phyloP scores from a whole-genome alignment of 108 stramenopile genomes.

The Skeletonema costatum region DNA sequence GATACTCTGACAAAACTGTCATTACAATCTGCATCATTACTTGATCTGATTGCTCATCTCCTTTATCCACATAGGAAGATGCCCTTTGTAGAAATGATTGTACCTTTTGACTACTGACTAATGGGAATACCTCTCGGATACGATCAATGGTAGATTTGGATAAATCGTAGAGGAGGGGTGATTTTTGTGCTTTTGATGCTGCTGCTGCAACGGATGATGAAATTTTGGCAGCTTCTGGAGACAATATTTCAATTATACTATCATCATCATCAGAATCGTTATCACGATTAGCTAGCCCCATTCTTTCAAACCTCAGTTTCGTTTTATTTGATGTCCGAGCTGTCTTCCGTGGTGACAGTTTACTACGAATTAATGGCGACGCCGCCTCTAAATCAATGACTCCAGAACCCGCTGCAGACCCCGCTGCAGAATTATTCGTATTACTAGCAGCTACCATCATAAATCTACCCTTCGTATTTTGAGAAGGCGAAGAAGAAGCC shows the following conservation, averaged over 20 bases:
- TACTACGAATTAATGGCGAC: no score
- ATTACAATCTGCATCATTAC: constrained; percentile 23
- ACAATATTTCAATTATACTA: background rate
- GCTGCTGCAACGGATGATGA: background rate
- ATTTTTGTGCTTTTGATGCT: background rate
- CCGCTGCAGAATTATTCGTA: no score
- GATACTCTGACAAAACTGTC: constrained; percentile 38
- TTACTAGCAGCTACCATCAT: background rate
- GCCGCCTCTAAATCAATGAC: background rate
- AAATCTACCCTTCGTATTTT: background rate
- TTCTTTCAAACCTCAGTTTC: background rate
- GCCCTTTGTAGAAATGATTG: constrained; percentile 13
- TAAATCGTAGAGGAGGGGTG: background rate
- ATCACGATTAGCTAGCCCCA: background rate
- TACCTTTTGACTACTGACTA: constrained; percentile 20
- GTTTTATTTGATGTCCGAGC: background rate
- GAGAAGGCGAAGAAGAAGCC: background rate
- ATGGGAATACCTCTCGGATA: constrained; percentile 37
- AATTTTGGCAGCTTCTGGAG: background rate
- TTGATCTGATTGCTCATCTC: constrained; percentile 5
- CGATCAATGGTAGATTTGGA: constrained; percentile 6
- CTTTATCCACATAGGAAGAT: background rate
- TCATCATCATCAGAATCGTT: background rate
- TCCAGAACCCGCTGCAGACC: background rate
- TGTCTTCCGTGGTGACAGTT: background rate